These are phyloP conservation scores for Rhododendron kiyosumense DNA, from an alignment of 148 eudicot genomes.

Conservation along the genomic window DNA sequence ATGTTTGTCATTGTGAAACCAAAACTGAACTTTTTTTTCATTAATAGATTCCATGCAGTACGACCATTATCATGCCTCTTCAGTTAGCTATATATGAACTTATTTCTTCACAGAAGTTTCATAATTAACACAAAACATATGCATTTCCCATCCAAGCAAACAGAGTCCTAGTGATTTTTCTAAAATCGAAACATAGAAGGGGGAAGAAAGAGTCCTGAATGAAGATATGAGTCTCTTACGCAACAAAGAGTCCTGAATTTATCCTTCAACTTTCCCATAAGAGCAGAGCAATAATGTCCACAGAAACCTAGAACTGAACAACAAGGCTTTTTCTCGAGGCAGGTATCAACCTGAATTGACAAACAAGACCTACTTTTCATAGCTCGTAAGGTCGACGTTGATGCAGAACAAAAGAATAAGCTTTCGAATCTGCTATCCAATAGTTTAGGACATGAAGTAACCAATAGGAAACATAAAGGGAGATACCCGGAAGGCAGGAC, in stretches of 20 bases:
- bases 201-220: not conserved
- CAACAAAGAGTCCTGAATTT: conserved; percentile 38
- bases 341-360: conserved; percentile 30
- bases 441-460: not conserved
- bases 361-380: conserved; percentile 49
- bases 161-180: not conserved
- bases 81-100: not conserved
- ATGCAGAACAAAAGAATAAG: conserved; percentile 10
- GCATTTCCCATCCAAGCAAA: not conserved
- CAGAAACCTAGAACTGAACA: conserved; percentile 36
- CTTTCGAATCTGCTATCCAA: not conserved
- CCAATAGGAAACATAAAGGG: not conserved
- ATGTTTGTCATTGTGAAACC: not conserved
- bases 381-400: conserved; percentile 6
- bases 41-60: not conserved
- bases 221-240: conserved; percentile 37
- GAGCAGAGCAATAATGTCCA: conserved; percentile 35
- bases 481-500: not conserved
- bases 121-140: not conserved
- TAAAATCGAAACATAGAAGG: not conserved
- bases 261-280: conserved; percentile 52
- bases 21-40: not conserved
- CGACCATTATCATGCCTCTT: not conserved
- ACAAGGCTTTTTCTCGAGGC: conserved; percentile 29
- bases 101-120: not conserved